Conservation (phyloP, 768 basidiomycete genomes). For the Hypholoma sublateritium region DNA sequence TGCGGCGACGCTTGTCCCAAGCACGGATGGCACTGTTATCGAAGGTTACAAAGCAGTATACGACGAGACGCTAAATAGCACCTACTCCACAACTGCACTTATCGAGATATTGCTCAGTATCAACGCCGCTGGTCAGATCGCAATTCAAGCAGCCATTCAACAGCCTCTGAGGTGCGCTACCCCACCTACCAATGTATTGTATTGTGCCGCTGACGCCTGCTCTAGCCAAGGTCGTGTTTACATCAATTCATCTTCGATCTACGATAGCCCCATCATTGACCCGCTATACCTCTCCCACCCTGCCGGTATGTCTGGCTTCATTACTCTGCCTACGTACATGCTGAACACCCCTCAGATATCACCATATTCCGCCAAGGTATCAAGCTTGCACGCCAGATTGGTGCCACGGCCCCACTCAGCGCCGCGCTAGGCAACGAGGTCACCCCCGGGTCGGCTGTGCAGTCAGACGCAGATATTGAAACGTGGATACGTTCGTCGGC, state of each 20-base stretch:
- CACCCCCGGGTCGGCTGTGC: slow-evolving; percentile 33
- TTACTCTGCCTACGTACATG: neutral
- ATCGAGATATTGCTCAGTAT: slow-evolving; percentile 55
- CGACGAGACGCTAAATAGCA: slow-evolving; percentile 36
- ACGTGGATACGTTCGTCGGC: slow-evolving; percentile 43
- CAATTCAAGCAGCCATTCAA: slow-evolving; percentile 66
- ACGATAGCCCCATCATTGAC: slow-evolving; percentile 62
- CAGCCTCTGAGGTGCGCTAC: slow-evolving; percentile 51
- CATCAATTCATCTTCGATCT: slow-evolving; percentile 59
- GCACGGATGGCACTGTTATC: slow-evolving; percentile 42
- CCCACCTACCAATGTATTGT: neutral
- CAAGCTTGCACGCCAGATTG: slow-evolving; percentile 60
- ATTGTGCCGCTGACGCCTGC: neutral
- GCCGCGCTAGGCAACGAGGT: slow-evolving; percentile 30
- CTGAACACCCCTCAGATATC: slow-evolving; percentile 30
- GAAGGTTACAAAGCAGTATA: slow-evolving; percentile 60
- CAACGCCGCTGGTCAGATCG: slow-evolving; percentile 37
- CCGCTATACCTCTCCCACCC: slow-evolving; percentile 62
- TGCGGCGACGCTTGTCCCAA: slow-evolving; percentile 38
- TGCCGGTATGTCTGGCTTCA: slow-evolving; percentile 33
- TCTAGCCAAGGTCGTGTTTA: slow-evolving; percentile 34
- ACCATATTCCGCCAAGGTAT: slow-evolving; percentile 56
- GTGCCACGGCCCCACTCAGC: slow-evolving; percentile 49
- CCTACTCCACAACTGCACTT: slow-evolving; percentile 45
- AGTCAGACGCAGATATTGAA: slow-evolving; percentile 56